Conservation (phyloP, 2,329 filamentous ascomycete species). For the Pseudogymnoascus sp. region DNA sequence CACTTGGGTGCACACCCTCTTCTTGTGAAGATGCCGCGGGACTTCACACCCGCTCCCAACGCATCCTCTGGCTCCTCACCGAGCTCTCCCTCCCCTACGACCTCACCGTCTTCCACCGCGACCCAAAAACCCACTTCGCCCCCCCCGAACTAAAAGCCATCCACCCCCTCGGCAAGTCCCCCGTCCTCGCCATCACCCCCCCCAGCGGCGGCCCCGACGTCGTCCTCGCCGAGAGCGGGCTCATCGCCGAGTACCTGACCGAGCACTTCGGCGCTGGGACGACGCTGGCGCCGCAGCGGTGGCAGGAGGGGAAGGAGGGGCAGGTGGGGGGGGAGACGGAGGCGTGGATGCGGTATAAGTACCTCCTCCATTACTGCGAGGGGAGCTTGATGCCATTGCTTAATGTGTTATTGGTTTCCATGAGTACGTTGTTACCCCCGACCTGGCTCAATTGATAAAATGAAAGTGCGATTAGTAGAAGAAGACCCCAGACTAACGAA, state of each 20-base stretch:
- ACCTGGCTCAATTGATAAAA: too few species aligned
- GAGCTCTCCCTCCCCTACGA: slow-evolving; percentile 69
- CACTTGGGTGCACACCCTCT: too few species aligned
- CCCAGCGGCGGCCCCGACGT: slow-evolving; percentile 36
- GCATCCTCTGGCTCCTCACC: slow-evolving; percentile 63
- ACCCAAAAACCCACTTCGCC: slow-evolving; percentile 54
- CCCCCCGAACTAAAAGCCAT: slow-evolving; percentile 68
- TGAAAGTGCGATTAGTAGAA: background rate
- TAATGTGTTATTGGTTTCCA: slow-evolving; percentile 54
- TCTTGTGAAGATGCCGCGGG: too few species aligned
- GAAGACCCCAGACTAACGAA: background rate
- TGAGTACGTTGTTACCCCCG: too few species aligned
- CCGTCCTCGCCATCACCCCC: slow-evolving; percentile 59
- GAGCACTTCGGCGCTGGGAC: slow-evolving; percentile 48
- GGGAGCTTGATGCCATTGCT: slow-evolving; percentile 72
- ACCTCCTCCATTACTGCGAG: slow-evolving; percentile 77
- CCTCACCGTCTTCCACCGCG: slow-evolving; percentile 69
- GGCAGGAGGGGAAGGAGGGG: slow-evolving; percentile 50
- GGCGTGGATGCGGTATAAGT: slow-evolving; percentile 51
- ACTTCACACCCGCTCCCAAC: slow-evolving; percentile 58
- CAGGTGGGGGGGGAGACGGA: slow-evolving; percentile 53
- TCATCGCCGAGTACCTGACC: slow-evolving; percentile 74
- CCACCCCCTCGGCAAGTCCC: slow-evolving; percentile 82
- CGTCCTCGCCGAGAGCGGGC: slow-evolving; percentile 72
- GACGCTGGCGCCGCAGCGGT: slow-evolving; percentile 44